Percentiles rank a stretch among this genome's conserved stretches.
Evolutionary conservation across 805 yeast species (phyloP).

Genomic region (Wickerhamiella azymoides): DNA sequence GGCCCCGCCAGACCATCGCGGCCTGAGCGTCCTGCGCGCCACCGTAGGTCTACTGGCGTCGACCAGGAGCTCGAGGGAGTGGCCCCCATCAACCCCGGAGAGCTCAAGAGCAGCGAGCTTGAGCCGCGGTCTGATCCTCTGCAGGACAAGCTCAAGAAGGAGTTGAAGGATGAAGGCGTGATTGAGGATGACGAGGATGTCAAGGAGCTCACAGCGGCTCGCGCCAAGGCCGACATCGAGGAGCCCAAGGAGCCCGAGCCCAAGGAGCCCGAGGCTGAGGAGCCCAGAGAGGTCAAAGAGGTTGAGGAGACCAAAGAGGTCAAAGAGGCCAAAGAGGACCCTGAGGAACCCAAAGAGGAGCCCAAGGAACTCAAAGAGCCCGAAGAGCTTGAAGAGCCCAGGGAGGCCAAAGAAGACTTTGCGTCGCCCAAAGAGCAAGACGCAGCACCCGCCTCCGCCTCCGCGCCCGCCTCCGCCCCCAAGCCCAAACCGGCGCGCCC

Average conservation of each 20-base stretch:
- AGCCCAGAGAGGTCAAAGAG: background rate
- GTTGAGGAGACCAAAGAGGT: background rate
- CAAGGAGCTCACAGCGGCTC: background rate
- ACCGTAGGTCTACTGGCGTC: background rate
- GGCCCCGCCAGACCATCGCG: no score
- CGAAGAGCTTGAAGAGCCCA: no score
- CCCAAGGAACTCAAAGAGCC: background rate
- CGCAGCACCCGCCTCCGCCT: background rate
- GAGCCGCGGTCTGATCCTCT: background rate
- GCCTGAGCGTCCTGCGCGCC: background rate
- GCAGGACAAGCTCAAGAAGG: background rate
- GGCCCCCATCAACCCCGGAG: background rate
- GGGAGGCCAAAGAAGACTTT: no score
- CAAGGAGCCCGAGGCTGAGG: background rate
- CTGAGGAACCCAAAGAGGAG: background rate
- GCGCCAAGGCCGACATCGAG: background rate
- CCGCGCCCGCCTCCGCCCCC: background rate
- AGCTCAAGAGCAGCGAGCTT: background rate
- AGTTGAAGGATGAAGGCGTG: background rate
- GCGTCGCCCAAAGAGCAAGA: background rate
- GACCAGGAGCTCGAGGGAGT: background rate
- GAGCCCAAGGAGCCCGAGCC: background rate
- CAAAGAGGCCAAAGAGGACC: background rate
- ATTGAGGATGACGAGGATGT: background rate
- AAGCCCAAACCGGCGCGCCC: conserved; percentile 6